A percentile compares a stretch with the other conserved stretches of the same genome.
Conservation (phyloP, 2,329 filamentous ascomycete species). For the Colletotrichum australisinense region DNA sequence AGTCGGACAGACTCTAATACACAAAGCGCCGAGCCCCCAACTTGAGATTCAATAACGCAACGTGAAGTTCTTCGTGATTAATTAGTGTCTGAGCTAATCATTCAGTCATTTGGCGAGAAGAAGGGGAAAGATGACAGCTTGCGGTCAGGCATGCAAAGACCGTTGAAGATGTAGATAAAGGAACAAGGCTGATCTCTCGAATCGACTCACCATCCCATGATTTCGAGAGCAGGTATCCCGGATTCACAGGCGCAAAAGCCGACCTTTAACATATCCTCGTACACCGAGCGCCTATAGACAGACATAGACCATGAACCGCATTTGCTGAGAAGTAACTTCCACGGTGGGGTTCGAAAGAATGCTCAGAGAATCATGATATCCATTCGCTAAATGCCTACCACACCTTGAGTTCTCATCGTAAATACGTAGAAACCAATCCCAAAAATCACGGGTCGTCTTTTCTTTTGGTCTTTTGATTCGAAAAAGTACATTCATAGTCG, state of each 20-base stretch:
- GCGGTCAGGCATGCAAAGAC: too few species aligned
- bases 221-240: too few species aligned
- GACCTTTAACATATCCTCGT: background rate
- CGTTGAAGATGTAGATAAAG: too few species aligned
- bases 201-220: background rate
- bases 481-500: constrained; percentile 35
- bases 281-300: background rate
- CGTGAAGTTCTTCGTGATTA: background rate
- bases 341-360: background rate
- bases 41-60: background rate
- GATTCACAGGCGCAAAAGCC: too few species aligned
- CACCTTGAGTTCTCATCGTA: background rate
- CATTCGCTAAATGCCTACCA: constrained; percentile 15
- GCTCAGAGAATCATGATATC: constrained; percentile 1
- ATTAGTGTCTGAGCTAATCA: too few species aligned
- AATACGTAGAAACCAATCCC: background rate
- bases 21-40: constrained; percentile 31
- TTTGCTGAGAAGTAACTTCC: background rate
- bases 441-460: constrained; percentile 8
- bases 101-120: too few species aligned
- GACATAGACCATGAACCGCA: background rate
- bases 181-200: background rate
- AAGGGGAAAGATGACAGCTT: too few species aligned
- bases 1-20: constrained; percentile 28
- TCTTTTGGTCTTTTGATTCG: constrained; percentile 25